Evolutionary conservation across 345 rosid genomes (phyloP), one percentile per base, ranked within the genome.

Genomic region (Laguncularia racemosa): DNA sequence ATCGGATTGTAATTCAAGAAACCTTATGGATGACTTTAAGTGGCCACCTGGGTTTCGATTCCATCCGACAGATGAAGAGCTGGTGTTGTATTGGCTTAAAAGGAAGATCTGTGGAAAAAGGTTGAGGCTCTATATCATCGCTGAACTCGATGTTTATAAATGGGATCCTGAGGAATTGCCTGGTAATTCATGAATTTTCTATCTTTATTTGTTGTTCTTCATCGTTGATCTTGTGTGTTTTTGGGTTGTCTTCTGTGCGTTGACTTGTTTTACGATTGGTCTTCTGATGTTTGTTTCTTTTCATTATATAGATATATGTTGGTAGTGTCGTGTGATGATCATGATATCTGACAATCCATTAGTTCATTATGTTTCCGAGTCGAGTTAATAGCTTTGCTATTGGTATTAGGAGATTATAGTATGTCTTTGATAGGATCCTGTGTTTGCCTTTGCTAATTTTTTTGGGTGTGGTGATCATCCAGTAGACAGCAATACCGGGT

Each of bases 1-100:
- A 46, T n/a, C 54, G 23, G 76, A 28, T 45, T 57, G 62, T 12
- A 46, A 66, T 13, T 44, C 58, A 53, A 66, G 38, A 44, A 66
- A 48, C n/a, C 57, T 70, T 17, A 59, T 56, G 21, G 62, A 61
- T 50, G 87, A 64, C 17, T 78, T 33, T 33, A 1, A 33, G 11
- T 33, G 84, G 93, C 95, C 96, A 0, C 98, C 98, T 4, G 96
- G 98, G 59, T 92, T 92, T 63, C 69, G 96, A 68, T 89, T 92
- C 69, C 91, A 92, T 53, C 98, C 98, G 12, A 92, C 96, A 1
- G 98, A 92, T 53, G 96, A 92, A 66, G 98, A 92, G 74, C 78
- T 92, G 55, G 71, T 92, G 3, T 65, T 83, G 14, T 92, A 83
- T 52, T 83, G 84, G 53, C 73, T 92, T 52, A 89, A 92, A 79